These are phyloP conservation scores for Lyophyllum atratum DNA, from an alignment of 768 basidiomycete genomes.

Conservation along the genomic window DNA sequence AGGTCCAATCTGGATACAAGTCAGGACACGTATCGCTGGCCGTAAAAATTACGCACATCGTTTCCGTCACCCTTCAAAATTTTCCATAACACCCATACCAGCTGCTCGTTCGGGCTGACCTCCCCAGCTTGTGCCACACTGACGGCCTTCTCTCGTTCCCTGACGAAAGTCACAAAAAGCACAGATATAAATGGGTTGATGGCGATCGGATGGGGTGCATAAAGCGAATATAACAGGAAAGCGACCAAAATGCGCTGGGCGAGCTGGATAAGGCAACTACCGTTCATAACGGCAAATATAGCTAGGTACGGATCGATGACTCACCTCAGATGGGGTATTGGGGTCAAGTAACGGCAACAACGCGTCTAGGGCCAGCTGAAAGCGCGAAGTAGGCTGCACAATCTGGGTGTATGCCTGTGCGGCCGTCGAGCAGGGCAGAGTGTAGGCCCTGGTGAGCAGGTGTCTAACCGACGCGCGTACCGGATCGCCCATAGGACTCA, in stretches of 20 bases:
- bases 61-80: constrained; percentile 81
- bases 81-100: constrained; percentile 89
- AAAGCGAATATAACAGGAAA: constrained; percentile 79
- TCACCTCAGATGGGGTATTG: constrained; percentile 53
- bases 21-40: background rate
- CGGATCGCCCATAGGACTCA: constrained; percentile 40
- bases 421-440: constrained; percentile 75
- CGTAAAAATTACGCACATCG: constrained; percentile 52
- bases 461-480: constrained; percentile 67
- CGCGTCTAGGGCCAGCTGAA: constrained; percentile 84
- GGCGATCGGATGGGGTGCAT: constrained; percentile 76
- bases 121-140: constrained; percentile 48
- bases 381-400: constrained; percentile 74
- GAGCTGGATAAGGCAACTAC: constrained; percentile 42
- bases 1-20: constrained; percentile 64
- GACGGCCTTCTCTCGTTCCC: constrained; percentile 66
- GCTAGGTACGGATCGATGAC: constrained; percentile 14
- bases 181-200: constrained; percentile 84
- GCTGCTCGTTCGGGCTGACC: constrained; percentile 66
- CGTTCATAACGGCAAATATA: constrained; percentile 1
- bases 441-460: constrained; percentile 64
- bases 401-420: constrained; percentile 75
- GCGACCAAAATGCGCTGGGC: constrained; percentile 76
- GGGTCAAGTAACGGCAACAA: constrained; percentile 71
- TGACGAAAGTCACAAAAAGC: constrained; percentile 64